phyloP scores from a whole-genome alignment of 495 filamentous ascomycete genomes.

The Trichocladium antarcticum region DNA sequence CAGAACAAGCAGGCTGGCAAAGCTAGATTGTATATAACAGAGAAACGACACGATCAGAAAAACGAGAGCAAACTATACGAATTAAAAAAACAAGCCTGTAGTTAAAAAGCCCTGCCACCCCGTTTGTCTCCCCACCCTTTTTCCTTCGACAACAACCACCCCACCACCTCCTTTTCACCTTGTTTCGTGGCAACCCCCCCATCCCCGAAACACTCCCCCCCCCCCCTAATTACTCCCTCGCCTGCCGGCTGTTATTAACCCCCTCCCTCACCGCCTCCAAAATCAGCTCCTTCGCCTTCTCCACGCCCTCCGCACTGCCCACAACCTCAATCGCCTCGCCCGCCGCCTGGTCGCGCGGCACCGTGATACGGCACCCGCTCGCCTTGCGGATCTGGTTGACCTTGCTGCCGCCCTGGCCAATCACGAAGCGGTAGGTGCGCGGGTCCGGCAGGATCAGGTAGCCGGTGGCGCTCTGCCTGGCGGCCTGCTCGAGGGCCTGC shows the following conservation, averaged over 20 bases:
- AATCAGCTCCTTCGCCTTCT: conserved; percentile 82
- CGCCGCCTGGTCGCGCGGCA: conserved; percentile 67
- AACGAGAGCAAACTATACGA: too few species aligned
- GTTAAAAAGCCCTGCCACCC: too few species aligned
- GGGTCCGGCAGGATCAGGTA: conserved; percentile 88
- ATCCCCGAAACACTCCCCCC: background rate
- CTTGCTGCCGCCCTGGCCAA: conserved; percentile 78
- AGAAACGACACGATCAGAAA: too few species aligned
- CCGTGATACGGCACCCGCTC: conserved; percentile 84
- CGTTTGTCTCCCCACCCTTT: too few species aligned
- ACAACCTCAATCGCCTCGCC: conserved; percentile 81
- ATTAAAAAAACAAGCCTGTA: too few species aligned
- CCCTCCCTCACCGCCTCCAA: conserved; percentile 62
- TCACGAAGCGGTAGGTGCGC: conserved; percentile 75
- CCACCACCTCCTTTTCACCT: background rate
- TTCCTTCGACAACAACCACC: too few species aligned
- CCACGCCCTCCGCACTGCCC: conserved; percentile 66
- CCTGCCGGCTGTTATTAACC: conserved; percentile 5
- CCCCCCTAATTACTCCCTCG: background rate
- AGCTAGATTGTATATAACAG: too few species aligned
- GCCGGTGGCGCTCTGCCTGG: conserved; percentile 60
- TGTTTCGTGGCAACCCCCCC: background rate
- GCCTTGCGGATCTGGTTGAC: conserved; percentile 87
- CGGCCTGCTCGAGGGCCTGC: conserved; percentile 58
- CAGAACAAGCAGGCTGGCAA: too few species aligned